Conservation (phyloP, 2,329 filamentous ascomycete species). For the Stachybotrys elegans region DNA sequence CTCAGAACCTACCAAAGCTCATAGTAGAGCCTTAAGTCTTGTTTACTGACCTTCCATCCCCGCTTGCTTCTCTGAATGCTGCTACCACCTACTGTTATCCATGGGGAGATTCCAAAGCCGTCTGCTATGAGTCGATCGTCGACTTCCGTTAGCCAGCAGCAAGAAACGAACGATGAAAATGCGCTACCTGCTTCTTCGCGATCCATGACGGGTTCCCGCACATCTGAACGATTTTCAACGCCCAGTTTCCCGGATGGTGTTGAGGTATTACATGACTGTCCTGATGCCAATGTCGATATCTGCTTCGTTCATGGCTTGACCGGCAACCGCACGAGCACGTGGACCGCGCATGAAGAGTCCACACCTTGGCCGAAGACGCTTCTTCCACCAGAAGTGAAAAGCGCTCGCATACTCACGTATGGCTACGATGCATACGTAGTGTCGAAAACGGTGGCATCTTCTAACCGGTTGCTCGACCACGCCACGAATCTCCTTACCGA, state of each 20-base stretch:
- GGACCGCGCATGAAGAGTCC: constrained; percentile 23
- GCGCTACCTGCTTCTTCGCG: too few species aligned
- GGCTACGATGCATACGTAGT: constrained; percentile 31
- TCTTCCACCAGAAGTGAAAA: constrained; percentile 21
- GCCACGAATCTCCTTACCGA: neutral
- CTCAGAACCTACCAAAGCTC: too few species aligned
- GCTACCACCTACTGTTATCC: too few species aligned
- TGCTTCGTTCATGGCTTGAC: constrained; percentile 37
- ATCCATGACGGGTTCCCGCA: too few species aligned
- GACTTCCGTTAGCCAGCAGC: too few species aligned
- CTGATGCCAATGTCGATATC: constrained; percentile 13
- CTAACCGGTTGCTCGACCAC: neutral
- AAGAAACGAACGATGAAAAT: too few species aligned
- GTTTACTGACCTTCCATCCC: too few species aligned
- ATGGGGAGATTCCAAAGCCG: too few species aligned
- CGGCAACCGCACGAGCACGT: constrained; percentile 31
- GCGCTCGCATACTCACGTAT: constrained; percentile 30
- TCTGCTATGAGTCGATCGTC: too few species aligned
- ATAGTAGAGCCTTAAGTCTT: too few species aligned
- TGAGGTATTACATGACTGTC: constrained; percentile 7
- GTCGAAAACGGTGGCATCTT: too few species aligned
- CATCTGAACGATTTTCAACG: neutral
- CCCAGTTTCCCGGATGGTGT: constrained; percentile 10
- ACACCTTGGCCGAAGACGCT: constrained; percentile 29
- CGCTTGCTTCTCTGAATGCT: too few species aligned